A percentile compares a stretch with the other conserved stretches of the same genome.
Evolutionary conservation across 2,329 filamentous ascomycete species (phyloP).

Genomic region (Colletotrichum spaethianum): DNA sequence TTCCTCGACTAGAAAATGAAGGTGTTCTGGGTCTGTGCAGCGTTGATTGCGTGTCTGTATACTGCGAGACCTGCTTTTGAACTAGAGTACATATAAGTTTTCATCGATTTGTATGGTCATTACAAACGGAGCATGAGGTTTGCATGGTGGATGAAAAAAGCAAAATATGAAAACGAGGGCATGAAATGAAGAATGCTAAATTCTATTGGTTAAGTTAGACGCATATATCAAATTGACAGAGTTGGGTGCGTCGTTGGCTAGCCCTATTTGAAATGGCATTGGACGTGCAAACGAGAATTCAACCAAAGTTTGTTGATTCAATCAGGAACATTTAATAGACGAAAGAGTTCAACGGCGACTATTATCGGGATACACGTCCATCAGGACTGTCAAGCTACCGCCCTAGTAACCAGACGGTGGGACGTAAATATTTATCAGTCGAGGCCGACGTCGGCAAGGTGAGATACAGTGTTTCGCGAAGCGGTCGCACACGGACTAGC

Average conservation of each 20-base stretch:
- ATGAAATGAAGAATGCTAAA: constrained; percentile 18
- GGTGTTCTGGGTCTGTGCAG: background rate
- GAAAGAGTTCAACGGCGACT: too few species aligned
- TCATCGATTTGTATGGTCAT: constrained; percentile 5
- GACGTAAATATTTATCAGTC: constrained; percentile 30
- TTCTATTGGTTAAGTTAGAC: constrained; percentile 3
- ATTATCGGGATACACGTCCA: background rate
- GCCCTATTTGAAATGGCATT: background rate
- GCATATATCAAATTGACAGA: background rate
- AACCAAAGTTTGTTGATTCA: background rate
- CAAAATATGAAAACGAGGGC: constrained; percentile 8
- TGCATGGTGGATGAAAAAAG: constrained; percentile 11
- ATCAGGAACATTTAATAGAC: too few species aligned
- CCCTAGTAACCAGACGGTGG: constrained; percentile 14
- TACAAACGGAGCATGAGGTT: constrained; percentile 7
- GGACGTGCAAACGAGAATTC: too few species aligned
- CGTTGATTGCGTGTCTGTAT: background rate
- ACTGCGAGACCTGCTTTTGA: constrained; percentile 21
- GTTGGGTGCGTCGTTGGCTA: background rate
- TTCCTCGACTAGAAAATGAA: constrained; percentile 78
- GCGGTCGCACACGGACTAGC: constrained; percentile 15
- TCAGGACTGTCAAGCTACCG: background rate
- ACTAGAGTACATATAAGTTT: constrained; percentile 12
- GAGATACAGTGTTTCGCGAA: constrained; percentile 22
- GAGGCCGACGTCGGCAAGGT: constrained; percentile 36